Base-by-base conservation (phyloP, 1,284 basidiomycete species). In the Ustilago trichophora region DNA sequence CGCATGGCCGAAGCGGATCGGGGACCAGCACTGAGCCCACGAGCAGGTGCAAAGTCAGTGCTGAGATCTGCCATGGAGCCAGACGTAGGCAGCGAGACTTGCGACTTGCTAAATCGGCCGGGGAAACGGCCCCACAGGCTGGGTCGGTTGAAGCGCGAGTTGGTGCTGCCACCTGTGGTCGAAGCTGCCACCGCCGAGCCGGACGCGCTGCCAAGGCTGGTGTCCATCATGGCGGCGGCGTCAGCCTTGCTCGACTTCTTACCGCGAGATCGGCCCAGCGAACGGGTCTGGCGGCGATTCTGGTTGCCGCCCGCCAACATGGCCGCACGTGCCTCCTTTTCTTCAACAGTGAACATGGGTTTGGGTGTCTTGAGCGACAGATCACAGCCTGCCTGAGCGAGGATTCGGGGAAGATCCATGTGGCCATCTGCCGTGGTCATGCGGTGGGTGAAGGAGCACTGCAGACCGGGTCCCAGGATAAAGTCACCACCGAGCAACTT, bases 401-500 rank as follows among this genome's bases (percentile, higher is more conserved):
- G 32, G 33, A 77, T 72, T 11, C 76, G 49, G 2, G 69, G 74
- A 3, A 76, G 33, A 38, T 77, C 76, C 50, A 77, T 65, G 49
- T 77, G 76, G 21, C 76, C 76, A 24, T 76, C 64, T 4, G 68
- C 64, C 0, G 74, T 76, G 7, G 72, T 75, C 66, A 74, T 72
- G 33, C 66, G 57, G 46, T 70, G 68, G n/a, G 73, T 33, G 35
- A 53, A 58, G 51, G 66, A 60, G 64, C 27, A 52, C 37, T 43
- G 53, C n/a, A 80, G 57, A 4, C 65, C 88, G 40, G 90, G 90
- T 21, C 90, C 90, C 47, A 95, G 85, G 22, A 94, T 86, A 76
- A 94, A 93, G 83, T 94, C 92, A 21, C 92, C 92, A 15, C 92
- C 92, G 25, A 94, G 85, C 81, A 93, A 90, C 44, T 84, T 82